Percentiles rank a stretch among this genome's conserved stretches.
Conservation (phyloP, 495 filamentous ascomycete genomes). For the Tuber calosporum region DNA sequence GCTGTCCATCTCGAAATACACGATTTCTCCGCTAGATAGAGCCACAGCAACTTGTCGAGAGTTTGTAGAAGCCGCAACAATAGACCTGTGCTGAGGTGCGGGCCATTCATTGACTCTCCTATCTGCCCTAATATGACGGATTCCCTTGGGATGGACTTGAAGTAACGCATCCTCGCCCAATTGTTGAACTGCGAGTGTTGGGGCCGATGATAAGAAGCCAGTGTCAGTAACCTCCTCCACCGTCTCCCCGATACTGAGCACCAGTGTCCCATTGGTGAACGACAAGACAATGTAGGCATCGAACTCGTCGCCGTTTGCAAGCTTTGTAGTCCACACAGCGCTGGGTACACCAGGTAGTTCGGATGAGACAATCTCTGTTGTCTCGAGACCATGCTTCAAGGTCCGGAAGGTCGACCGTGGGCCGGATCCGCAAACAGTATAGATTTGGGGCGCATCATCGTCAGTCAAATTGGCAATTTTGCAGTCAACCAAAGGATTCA, state of each 20-base stretch:
- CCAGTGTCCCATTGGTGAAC: slow-evolving; percentile 65
- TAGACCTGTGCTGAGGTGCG: slow-evolving; percentile 82
- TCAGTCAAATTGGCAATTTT: slow-evolving; percentile 80
- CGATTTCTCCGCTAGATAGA: slow-evolving; percentile 88
- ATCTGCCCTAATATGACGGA: slow-evolving; percentile 75
- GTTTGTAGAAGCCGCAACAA: slow-evolving; percentile 93
- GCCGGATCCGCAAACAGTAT: slow-evolving; percentile 79
- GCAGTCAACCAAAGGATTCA: slow-evolving; percentile 86
- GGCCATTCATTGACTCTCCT: slow-evolving; percentile 89
- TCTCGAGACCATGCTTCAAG: slow-evolving; percentile 84
- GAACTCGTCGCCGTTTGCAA: slow-evolving; percentile 71
- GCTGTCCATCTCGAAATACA: slow-evolving; percentile 93
- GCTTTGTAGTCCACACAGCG: slow-evolving; percentile 90
- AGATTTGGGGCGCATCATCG: slow-evolving; percentile 95
- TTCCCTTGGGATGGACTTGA: slow-evolving; percentile 91
- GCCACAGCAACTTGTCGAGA: slow-evolving; percentile 88
- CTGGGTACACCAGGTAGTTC: slow-evolving; percentile 78
- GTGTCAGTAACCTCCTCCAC: slow-evolving; percentile 92
- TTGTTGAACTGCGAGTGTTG: slow-evolving; percentile 86
- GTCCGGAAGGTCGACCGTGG: slow-evolving; percentile 83
- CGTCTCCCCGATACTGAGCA: slow-evolving; percentile 89
- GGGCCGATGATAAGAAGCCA: slow-evolving; percentile 75
- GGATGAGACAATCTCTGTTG: slow-evolving; percentile 88
- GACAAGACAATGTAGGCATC: slow-evolving; percentile 73
- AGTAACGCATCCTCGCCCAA: slow-evolving; percentile 87